A percentile compares a stretch with the other conserved stretches of the same genome.
Conservation (phyloP, 768 basidiomycete species). For the Suillus clintonianus region DNA sequence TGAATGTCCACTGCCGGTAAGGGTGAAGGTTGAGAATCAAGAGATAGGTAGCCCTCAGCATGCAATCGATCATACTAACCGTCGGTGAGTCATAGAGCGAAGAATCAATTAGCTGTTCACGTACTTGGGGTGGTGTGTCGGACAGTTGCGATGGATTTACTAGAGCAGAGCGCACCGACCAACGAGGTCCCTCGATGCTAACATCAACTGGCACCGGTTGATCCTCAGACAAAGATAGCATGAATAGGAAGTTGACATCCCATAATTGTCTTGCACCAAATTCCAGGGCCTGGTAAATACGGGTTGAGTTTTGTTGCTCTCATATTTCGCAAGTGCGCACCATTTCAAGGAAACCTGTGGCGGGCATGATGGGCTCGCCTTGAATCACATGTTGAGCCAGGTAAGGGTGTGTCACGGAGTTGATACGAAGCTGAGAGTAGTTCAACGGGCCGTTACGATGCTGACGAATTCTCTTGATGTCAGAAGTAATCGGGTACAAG, state of each 20-base stretch:
- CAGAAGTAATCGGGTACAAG: conserved; percentile 15
- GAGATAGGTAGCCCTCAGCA: conserved; percentile 1
- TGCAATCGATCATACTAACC: not conserved
- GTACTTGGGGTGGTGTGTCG: not conserved
- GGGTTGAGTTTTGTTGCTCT: no score
- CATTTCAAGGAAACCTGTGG: conserved; percentile 44
- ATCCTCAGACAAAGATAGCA: not conserved
- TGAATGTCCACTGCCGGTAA: not conserved
- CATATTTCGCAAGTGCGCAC: conserved; percentile 17
- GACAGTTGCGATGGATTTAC: not conserved
- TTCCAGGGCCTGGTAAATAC: not conserved
- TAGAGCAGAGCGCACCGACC: not conserved
- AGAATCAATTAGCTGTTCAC: no score
- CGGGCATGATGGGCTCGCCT: conserved; percentile 48
- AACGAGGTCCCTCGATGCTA: not conserved
- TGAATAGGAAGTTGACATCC: not conserved
- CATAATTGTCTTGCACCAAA: not conserved
- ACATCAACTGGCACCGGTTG: not conserved
- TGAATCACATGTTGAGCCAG: conserved; percentile 47
- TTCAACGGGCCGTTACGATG: conserved; percentile 39
- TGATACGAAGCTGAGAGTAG: conserved; percentile 36
- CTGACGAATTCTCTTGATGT: conserved; percentile 20
- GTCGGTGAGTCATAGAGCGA: not conserved
- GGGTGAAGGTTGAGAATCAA: not conserved
- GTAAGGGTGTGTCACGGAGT: conserved; percentile 36